Percentiles rank a stretch among this genome's conserved stretches.
Evolutionary conservation across 371 early-diverging fungal species (phyloP).

Genomic region (Mortierella sp.): DNA sequence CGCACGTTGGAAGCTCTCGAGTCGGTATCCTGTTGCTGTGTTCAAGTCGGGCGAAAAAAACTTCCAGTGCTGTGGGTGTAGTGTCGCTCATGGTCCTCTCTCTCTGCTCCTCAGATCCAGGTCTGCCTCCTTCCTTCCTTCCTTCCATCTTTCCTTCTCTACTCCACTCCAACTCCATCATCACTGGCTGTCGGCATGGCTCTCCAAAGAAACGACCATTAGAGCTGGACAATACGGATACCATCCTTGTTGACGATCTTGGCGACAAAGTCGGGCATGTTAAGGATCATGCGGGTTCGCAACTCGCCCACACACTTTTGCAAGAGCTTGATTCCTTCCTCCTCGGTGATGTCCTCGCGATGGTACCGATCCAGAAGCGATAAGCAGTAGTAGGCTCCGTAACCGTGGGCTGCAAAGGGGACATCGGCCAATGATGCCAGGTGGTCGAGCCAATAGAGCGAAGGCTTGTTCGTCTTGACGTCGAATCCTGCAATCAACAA

Average conservation of each 20-base stretch:
- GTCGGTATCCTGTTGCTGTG: background rate
- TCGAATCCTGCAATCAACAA: slow-evolving; percentile 91
- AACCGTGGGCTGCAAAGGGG: slow-evolving; percentile 95
- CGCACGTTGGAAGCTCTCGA: no score
- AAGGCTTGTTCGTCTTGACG: slow-evolving; percentile 76
- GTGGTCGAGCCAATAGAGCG: slow-evolving; percentile 96
- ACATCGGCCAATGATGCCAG: slow-evolving; percentile 85
- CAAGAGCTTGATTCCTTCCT: slow-evolving; percentile 86
- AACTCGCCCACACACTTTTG: slow-evolving; percentile 91
- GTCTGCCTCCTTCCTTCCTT: background rate
- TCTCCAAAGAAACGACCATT: background rate
- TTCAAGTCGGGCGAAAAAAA: background rate
- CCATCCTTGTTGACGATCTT: slow-evolving; percentile 92
- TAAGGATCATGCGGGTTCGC: slow-evolving; percentile 89
- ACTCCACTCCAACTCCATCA: background rate
- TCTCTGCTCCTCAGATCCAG: background rate
- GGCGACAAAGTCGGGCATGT: slow-evolving; percentile 86
- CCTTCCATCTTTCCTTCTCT: background rate
- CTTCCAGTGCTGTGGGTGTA: background rate
- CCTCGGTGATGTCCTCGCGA: slow-evolving; percentile 84
- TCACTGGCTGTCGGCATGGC: background rate
- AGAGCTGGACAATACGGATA: slow-evolving; percentile 65
- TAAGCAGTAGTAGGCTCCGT: slow-evolving; percentile 91
- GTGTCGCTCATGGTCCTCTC: background rate
- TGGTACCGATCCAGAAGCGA: slow-evolving; percentile 96